Evolutionary conservation across 345 rosid genomes (phyloP).

Genomic region (Boechera stricta): DNA sequence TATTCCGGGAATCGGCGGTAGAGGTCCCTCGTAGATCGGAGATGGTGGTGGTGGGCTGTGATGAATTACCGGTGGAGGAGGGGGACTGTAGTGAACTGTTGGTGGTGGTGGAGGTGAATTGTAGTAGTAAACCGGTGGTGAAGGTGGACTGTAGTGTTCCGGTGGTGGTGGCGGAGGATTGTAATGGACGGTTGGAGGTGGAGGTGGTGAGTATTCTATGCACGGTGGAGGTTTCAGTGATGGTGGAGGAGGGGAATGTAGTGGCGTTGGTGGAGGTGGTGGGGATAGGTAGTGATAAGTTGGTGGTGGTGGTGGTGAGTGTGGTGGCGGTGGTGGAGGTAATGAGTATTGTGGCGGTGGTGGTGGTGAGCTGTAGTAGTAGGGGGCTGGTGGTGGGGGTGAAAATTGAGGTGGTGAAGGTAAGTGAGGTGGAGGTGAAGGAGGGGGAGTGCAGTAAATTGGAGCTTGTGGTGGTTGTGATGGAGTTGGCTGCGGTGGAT

Average conservation of each 20-base stretch:
- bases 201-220: constrained; percentile 35
- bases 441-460: constrained; percentile 35
- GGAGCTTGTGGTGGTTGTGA: constrained; percentile 47
- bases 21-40: constrained; percentile 33
- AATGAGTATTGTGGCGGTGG: constrained; percentile 53
- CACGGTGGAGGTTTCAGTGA: constrained; percentile 47
- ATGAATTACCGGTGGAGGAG: constrained; percentile 32
- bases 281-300: constrained; percentile 26
- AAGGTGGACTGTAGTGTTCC: constrained; percentile 52
- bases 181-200: constrained; percentile 43
- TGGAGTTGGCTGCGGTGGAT: constrained; percentile 16
- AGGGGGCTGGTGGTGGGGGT: constrained; percentile 47
- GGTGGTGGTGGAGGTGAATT: constrained; percentile 65
- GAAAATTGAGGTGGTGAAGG: constrained; percentile 53
- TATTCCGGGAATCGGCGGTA: constrained; percentile 80
- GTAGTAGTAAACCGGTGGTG: constrained; percentile 42
- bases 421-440: constrained; percentile 48
- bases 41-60: constrained; percentile 65
- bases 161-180: constrained; percentile 66
- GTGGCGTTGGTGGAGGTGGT: constrained; percentile 55
- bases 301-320: constrained; percentile 52
- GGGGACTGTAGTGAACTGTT: constrained; percentile 29
- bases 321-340: constrained; percentile 37
- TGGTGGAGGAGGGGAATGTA: constrained; percentile 48
- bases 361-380: constrained; percentile 56